Evolutionary conservation across 2,329 filamentous ascomycete species (phyloP).

Genomic region (Anisogramma anomala): DNA sequence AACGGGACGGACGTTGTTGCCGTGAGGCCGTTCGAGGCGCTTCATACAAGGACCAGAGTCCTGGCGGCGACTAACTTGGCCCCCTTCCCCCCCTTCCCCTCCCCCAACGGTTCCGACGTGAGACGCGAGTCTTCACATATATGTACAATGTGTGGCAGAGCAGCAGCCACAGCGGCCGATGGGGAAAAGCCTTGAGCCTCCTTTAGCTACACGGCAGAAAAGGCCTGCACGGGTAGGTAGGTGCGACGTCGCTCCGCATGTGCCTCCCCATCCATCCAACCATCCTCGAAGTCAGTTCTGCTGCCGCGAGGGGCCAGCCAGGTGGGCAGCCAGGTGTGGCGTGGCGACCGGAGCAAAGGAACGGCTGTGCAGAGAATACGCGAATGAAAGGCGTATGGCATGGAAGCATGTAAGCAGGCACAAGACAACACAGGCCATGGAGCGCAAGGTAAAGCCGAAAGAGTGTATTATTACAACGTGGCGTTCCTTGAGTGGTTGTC

Average conservation of each 20-base stretch:
- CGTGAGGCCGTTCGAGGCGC: too few species aligned
- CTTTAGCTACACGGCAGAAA: constrained; percentile 11
- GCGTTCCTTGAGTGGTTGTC: not conserved
- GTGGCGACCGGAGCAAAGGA: not conserved
- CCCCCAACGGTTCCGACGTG: not conserved
- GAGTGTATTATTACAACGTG: not conserved
- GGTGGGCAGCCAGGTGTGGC: not conserved
- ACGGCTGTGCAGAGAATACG: not conserved
- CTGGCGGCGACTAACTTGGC: too few species aligned
- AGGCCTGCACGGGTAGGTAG: not conserved
- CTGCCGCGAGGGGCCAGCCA: not conserved
- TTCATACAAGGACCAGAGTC: too few species aligned
- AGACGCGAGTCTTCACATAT: constrained; percentile 6
- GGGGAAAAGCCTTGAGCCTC: constrained; percentile 8
- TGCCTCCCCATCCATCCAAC: too few species aligned
- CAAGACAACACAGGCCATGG: too few species aligned
- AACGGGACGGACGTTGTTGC: too few species aligned
- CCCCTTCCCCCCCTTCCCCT: too few species aligned
- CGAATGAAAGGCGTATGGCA: too few species aligned
- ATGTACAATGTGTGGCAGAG: not conserved
- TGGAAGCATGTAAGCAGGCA: too few species aligned
- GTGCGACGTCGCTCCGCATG: constrained; percentile 8
- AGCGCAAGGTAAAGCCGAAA: too few species aligned
- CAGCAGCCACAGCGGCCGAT: not conserved
- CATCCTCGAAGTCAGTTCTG: not conserved